These are phyloP conservation scores for Cucurbita argyrosperma DNA, from an alignment of 306 rosid genomes.

Conservation along the genomic window DNA sequence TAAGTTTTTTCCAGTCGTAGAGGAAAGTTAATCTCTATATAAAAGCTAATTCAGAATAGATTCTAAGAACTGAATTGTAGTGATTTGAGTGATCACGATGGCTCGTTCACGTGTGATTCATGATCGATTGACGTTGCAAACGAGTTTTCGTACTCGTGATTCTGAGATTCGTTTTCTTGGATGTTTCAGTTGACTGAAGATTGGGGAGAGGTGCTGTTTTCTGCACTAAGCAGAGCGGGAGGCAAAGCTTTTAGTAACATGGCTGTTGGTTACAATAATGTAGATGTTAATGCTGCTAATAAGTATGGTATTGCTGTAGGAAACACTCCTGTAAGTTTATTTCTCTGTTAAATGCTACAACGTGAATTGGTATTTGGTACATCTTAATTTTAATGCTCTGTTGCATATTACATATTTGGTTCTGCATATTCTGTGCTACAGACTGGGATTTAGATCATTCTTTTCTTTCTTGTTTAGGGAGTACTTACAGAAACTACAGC, in stretches of 20 bases:
- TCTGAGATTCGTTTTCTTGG: conserved; percentile 5
- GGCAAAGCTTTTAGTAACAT: conserved; percentile 95
- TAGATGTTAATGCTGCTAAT: conserved; percentile 76
- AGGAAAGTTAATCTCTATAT: background rate
- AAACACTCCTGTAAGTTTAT: conserved; percentile 61
- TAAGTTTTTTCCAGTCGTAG: background rate
- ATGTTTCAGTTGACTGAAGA: conserved; percentile 80
- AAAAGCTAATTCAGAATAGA: background rate
- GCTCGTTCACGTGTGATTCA: background rate
- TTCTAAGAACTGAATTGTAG: background rate
- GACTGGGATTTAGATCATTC: background rate
- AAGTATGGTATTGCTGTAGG: conserved; percentile 92
- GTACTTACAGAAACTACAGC: conserved; percentile 98
- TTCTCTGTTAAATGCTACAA: background rate
- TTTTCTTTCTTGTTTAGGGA: conserved; percentile 44
- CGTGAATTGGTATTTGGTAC: background rate
- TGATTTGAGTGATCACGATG: background rate
- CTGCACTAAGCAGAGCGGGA: conserved; percentile 90
- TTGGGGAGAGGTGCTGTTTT: conserved; percentile 94
- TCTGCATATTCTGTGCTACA: background rate
- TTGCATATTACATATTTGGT: background rate
- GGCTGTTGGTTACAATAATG: conserved; percentile 98
- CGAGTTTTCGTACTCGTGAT: background rate
- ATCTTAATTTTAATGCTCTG: background rate
- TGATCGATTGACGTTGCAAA: background rate